Evolutionary conservation across 225 moss, liverwort and hornwort genomes (phyloP).

Genomic region (Anthoceros angustus): DNA sequence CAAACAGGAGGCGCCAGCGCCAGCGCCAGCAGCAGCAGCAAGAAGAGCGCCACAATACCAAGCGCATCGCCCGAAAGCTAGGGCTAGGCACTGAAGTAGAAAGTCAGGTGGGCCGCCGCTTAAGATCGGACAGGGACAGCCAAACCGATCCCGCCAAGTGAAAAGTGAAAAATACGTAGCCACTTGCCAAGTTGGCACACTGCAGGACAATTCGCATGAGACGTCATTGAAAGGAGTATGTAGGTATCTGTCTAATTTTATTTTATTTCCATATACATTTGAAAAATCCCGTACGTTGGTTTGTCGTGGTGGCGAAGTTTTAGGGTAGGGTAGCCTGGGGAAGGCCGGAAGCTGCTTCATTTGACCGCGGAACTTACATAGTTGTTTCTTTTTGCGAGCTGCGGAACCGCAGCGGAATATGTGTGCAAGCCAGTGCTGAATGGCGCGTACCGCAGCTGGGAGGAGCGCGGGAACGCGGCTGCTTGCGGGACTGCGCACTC

Average conservation of each 20-base stretch:
- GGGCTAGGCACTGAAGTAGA: background rate
- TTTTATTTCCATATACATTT: too few species aligned
- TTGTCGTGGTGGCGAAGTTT: too few species aligned
- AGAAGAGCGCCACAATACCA: background rate
- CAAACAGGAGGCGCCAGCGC: background rate
- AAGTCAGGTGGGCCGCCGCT: background rate
- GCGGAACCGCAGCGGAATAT: background rate
- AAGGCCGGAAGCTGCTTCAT: background rate
- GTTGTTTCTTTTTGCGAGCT: background rate
- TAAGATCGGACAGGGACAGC: background rate
- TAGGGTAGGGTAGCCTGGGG: too few species aligned
- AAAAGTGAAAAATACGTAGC: background rate
- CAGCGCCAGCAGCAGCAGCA: background rate
- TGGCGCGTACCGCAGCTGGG: background rate
- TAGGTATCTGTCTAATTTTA: too few species aligned
- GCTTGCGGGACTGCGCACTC: background rate
- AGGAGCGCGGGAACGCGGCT: background rate
- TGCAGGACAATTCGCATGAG: background rate
- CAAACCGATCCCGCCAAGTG: background rate
- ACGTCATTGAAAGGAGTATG: background rate
- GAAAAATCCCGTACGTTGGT: too few species aligned
- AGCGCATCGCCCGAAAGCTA: background rate
- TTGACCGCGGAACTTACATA: background rate
- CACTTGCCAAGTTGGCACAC: background rate
- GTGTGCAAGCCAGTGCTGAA: background rate